Evolutionary conservation across 1,284 basidiomycete species (phyloP).

Genomic region (Naganishia albida): DNA sequence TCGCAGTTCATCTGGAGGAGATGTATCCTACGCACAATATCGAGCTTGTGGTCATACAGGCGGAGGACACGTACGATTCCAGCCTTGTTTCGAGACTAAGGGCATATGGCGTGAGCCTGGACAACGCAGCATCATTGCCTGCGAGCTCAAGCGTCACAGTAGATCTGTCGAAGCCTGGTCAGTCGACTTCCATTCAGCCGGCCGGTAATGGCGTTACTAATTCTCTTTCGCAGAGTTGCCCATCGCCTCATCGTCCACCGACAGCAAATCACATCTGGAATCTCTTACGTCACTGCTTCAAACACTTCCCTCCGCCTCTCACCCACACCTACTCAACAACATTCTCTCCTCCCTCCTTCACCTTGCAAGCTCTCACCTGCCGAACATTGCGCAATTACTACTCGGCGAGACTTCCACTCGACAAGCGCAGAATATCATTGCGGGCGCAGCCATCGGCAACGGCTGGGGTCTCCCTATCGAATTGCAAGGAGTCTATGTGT

Average conservation of each 20-base stretch:
- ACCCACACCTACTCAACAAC: conserved; percentile 65
- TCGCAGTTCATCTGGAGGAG: neutral
- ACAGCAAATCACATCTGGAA: conserved; percentile 48
- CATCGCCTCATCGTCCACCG: conserved; percentile 41
- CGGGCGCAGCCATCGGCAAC: conserved; percentile 73
- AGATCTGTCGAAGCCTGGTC: conserved; percentile 40
- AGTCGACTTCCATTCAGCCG: neutral
- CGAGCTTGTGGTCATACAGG: conserved; percentile 41
- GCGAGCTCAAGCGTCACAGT: conserved; percentile 18
- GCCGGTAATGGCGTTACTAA: neutral
- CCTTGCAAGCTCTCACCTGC: conserved; percentile 62
- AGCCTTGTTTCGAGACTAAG: conserved; percentile 30
- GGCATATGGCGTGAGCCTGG: neutral
- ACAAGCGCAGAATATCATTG: conserved; percentile 73
- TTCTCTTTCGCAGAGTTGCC: conserved; percentile 35
- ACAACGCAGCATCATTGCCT: neutral
- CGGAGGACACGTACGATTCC: conserved; percentile 49
- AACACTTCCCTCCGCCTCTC: conserved; percentile 74
- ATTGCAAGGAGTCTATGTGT: conserved; percentile 54
- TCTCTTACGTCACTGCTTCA: conserved; percentile 64
- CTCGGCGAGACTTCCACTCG: conserved; percentile 80
- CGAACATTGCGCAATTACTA: conserved; percentile 69
- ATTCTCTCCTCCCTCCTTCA: conserved; percentile 71
- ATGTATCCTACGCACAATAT: conserved; percentile 25
- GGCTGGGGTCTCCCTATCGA: conserved; percentile 75